Conservation (phyloP, 2,329 filamentous ascomycete species). For the Cytospora paraplurivora region DNA sequence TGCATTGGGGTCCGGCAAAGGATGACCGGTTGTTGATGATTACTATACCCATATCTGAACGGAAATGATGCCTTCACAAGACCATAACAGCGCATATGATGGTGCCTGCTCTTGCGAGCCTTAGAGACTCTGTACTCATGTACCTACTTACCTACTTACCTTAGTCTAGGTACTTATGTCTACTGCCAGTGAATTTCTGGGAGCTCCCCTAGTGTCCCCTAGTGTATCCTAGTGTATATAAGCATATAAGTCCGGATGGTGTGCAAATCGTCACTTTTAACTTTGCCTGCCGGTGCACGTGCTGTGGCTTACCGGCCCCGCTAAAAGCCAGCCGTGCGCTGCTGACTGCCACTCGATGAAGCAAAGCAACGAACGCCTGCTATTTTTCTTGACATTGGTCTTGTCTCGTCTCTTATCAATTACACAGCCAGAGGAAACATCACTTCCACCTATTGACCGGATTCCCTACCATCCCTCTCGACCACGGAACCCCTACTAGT, state of each 20-base stretch:
- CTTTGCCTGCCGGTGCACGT: no score
- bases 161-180: no score
- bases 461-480: background rate
- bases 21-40: background rate
- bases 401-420: background rate
- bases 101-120: no score
- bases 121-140: no score
- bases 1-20: background rate
- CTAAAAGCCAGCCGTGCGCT: conserved; percentile 10
- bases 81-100: background rate
- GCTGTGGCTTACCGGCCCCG: background rate
- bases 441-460: background rate
- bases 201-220: no score
- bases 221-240: no score
- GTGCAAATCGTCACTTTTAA: no score
- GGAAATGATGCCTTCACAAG: background rate
- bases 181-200: no score
- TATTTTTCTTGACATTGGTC: conserved; percentile 17
- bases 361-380: conserved; percentile 12
- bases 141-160: background rate
- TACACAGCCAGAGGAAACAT: background rate
- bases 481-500: background rate
- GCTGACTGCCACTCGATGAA: background rate
- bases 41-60: background rate
- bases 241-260: no score